phyloP scores from a whole-genome alignment of 75 land plant genomes.

The Sequoiadendron giganteum region DNA sequence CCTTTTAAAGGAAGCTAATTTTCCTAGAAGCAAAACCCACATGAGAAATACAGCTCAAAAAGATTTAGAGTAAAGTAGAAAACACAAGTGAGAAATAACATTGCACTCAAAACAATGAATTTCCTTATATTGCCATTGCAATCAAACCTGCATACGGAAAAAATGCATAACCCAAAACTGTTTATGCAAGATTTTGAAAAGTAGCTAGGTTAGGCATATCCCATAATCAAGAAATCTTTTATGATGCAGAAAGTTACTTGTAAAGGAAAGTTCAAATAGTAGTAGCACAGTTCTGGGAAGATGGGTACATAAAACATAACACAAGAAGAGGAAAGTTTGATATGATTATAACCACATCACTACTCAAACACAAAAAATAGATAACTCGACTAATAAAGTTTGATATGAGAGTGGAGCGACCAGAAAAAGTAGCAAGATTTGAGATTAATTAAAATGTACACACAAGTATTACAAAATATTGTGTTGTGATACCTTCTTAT shows the following conservation, averaged over 20 bases:
- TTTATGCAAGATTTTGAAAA: no score
- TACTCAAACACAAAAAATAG: background rate
- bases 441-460: no score
- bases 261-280: background rate
- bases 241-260: background rate
- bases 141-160: background rate
- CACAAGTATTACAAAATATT: no score
- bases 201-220: background rate
- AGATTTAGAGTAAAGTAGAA: no score
- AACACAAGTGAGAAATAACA: background rate
- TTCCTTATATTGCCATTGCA: background rate
- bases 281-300: background rate
- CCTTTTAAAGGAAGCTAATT: conserved; percentile 17
- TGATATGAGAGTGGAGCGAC: no score
- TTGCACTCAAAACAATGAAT: background rate
- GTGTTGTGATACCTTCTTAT: conserved; percentile 33
- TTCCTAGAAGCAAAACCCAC: background rate
- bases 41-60: background rate
- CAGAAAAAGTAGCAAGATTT: no score
- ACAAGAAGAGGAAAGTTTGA: background rate
- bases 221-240: background rate
- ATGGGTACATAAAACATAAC: no score
- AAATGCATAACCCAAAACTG: no score
- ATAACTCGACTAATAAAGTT: no score
- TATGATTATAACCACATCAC: background rate